Conservation (phyloP, 2,329 filamentous ascomycete species). For the Bipolaris cookei region DNA sequence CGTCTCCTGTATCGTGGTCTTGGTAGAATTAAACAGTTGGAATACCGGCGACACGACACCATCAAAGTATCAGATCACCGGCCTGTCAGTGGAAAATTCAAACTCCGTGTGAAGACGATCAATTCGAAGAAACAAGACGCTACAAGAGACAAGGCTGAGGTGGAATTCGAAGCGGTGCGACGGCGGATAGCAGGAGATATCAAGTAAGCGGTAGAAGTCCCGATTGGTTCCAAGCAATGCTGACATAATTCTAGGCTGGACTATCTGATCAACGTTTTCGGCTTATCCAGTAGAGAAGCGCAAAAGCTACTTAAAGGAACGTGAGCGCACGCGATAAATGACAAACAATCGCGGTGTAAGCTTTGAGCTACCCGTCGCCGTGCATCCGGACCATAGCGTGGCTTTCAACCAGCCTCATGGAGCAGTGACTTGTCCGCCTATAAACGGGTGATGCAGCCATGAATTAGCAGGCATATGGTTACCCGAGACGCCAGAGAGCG, state of each 20-base stretch:
- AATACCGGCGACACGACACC: constrained; percentile 83
- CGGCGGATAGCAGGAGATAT: constrained; percentile 71
- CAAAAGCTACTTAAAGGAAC: constrained; percentile 49
- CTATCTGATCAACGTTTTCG: constrained; percentile 69
- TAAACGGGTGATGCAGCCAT: constrained; percentile 8
- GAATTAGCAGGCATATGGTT: constrained; percentile 4
- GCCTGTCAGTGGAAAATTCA: constrained; percentile 86
- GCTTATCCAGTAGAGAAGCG: constrained; percentile 62
- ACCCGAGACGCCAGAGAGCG: constrained; percentile 3
- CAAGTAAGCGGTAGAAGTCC: constrained; percentile 66
- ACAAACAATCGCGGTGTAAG: not conserved
- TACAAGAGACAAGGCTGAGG: constrained; percentile 75
- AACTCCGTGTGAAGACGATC: constrained; percentile 83
- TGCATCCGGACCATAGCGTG: not conserved
- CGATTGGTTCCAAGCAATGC: not conserved
- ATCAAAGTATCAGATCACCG: constrained; percentile 90
- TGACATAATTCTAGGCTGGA: constrained; percentile 59
- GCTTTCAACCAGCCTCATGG: not conserved
- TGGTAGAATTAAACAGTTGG: constrained; percentile 82
- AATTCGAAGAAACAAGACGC: constrained; percentile 68
- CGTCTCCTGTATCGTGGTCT: constrained; percentile 83
- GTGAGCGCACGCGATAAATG: constrained; percentile 9
- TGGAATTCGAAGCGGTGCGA: constrained; percentile 75
- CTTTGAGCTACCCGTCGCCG: not conserved
- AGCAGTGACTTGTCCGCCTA: not conserved